These are phyloP conservation scores for Delonix regia DNA, from an alignment of 306 rosid genomes.

Conservation along the genomic window DNA sequence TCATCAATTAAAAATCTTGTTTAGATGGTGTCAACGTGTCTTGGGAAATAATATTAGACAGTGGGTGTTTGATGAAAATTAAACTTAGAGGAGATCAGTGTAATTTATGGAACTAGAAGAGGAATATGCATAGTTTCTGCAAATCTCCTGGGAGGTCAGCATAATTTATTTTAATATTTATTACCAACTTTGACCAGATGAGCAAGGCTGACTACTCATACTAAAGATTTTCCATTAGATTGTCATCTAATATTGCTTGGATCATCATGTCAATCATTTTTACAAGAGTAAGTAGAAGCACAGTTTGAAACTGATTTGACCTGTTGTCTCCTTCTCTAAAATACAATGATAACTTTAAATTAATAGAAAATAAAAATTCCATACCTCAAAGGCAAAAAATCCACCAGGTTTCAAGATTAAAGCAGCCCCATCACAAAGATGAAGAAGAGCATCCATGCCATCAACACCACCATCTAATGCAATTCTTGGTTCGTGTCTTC, in stretches of 20 bases:
- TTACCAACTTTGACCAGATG: slow-evolving; percentile 3
- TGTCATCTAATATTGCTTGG: neutral
- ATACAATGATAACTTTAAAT: neutral
- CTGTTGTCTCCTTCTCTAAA: neutral
- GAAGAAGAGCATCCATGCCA: slow-evolving; percentile 74
- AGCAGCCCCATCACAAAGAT: slow-evolving; percentile 80
- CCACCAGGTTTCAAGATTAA: slow-evolving; percentile 80
- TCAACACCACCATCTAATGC: slow-evolving; percentile 83
- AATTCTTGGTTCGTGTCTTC: slow-evolving; percentile 72
- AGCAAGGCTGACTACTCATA: neutral
- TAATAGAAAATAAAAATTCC: neutral
- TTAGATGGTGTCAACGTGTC: neutral
- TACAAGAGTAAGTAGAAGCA: neutral
- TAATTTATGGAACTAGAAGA: neutral
- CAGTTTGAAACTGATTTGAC: neutral
- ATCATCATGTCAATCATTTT: neutral
- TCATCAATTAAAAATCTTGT: neutral
- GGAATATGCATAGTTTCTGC: neutral
- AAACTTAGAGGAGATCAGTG: neutral
- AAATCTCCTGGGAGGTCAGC: neutral
- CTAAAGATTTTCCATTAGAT: neutral
- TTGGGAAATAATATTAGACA: neutral
- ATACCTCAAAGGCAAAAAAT: slow-evolving; percentile 89
- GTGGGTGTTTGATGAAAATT: neutral
- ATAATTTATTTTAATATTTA: neutral